Conservation (phyloP, 1,284 basidiomycete genomes). For the Sanghuangporus weigelae region DNA sequence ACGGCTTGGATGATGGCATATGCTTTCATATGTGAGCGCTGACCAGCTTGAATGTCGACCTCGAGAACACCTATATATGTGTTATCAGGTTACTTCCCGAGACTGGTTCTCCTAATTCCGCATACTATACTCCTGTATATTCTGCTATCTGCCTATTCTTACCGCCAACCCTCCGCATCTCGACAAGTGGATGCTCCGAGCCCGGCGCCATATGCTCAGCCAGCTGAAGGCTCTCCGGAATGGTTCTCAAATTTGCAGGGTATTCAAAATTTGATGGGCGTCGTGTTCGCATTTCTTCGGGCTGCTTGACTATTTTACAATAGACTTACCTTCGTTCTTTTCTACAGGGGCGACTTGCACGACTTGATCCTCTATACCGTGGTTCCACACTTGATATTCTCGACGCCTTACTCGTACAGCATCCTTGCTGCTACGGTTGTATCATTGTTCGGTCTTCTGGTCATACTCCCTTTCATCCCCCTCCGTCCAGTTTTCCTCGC, state of each 20-base stretch:
- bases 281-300: conserved; percentile 40
- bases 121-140: conserved; percentile 49
- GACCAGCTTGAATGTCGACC: not conserved
- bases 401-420: conserved; percentile 49
- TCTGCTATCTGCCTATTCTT: conserved; percentile 54
- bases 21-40: conserved; percentile 59
- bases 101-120: conserved; percentile 58
- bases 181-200: conserved; percentile 25
- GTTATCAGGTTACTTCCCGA: conserved; percentile 58
- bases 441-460: conserved; percentile 42
- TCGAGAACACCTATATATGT: not conserved
- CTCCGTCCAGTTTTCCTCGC: conserved; percentile 53
- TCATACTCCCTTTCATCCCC: conserved; percentile 45
- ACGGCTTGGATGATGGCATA: conserved; percentile 62
- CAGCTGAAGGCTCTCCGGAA: conserved; percentile 52
- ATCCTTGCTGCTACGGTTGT: conserved; percentile 46
- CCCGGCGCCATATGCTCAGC: conserved; percentile 34
- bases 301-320: not conserved
- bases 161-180: conserved; percentile 21
- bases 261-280: conserved; percentile 79
- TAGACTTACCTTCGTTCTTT: not conserved
- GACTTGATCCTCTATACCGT: conserved; percentile 32
- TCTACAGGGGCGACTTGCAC: conserved; percentile 42
- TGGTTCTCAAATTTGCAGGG: conserved; percentile 77
- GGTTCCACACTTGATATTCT: conserved; percentile 40